Evolutionary conservation across 192 early-diverging fungal species (phyloP).

Genomic region (Kickxella alabastrina): DNA sequence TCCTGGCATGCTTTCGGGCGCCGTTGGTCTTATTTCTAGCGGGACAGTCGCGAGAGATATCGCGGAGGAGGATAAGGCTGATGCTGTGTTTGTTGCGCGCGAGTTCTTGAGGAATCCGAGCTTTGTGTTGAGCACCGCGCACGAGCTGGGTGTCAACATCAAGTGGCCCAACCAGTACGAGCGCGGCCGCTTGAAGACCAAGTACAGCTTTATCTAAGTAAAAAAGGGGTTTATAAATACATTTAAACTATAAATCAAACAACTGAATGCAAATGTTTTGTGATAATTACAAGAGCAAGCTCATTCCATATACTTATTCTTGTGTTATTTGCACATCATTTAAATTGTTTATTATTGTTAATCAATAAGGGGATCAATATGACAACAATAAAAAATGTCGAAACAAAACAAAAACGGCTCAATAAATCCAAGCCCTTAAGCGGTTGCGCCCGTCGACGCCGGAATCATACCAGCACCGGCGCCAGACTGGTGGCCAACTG

Average conservation of each 20-base stretch:
- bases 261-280: background rate
- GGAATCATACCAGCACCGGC: too few relatives aligned
- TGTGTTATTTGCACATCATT: too few relatives aligned
- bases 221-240: background rate
- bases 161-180: constrained; percentile 59
- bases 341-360: too few relatives aligned
- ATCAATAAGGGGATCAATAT: too few relatives aligned
- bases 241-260: background rate
- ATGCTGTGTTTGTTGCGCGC: constrained; percentile 63
- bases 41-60: constrained; percentile 62
- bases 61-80: constrained; percentile 60
- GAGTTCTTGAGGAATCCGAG: constrained; percentile 61
- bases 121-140: constrained; percentile 60
- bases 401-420: too few relatives aligned
- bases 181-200: constrained; percentile 18
- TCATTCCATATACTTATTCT: too few relatives aligned
- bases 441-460: too few relatives aligned
- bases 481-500: too few relatives aligned
- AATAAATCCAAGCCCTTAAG: too few relatives aligned
- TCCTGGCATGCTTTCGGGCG: constrained; percentile 49
- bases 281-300: background rate
- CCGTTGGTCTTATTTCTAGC: constrained; percentile 63
- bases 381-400: too few relatives aligned
- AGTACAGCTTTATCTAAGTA: constrained; percentile 8
- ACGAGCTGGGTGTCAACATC: constrained; percentile 61